Evolutionary conservation across 805 yeast species (phyloP).

Genomic region (Saturnispora halmiae): DNA sequence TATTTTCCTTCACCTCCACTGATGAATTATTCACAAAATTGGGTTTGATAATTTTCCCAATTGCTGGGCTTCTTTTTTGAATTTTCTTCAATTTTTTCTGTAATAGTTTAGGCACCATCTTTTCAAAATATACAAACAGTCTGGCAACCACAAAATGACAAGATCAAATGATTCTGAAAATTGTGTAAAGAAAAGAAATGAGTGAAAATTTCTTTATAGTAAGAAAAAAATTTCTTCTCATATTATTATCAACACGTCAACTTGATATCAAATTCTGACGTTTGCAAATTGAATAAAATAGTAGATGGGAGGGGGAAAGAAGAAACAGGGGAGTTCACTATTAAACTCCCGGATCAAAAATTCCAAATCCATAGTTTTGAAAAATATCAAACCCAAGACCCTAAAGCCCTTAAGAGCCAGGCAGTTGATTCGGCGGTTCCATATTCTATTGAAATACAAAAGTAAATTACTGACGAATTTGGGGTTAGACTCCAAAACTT

Average conservation of each 20-base stretch:
- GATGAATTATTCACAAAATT: constrained; percentile 1
- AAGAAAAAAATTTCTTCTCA: too few relatives aligned
- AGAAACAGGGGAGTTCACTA: background rate
- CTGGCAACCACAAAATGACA: too few relatives aligned
- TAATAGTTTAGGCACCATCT: constrained; percentile 6
- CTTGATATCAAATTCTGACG: background rate
- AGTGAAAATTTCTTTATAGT: too few relatives aligned
- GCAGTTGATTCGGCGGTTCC: constrained; percentile 68
- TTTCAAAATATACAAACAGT: too few relatives aligned
- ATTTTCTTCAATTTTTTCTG: constrained; percentile 6
- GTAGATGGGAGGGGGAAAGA: background rate
- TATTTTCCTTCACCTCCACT: constrained; percentile 32
- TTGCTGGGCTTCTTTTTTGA: background rate
- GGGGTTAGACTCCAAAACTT: constrained; percentile 4
- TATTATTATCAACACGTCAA: too few relatives aligned
- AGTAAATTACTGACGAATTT: constrained; percentile 29
- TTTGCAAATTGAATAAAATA: too few relatives aligned
- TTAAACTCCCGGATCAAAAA: constrained; percentile 8
- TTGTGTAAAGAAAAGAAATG: too few relatives aligned
- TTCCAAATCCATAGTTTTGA: background rate
- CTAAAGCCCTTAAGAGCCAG: constrained; percentile 67
- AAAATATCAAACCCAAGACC: constrained; percentile 27
- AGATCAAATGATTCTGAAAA: too few relatives aligned
- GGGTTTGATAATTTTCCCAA: constrained; percentile 6
- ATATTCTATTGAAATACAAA: constrained; percentile 54